Evolutionary conservation across 768 basidiomycete genomes (phyloP).

Genomic region (Mycena epipterygia): DNA sequence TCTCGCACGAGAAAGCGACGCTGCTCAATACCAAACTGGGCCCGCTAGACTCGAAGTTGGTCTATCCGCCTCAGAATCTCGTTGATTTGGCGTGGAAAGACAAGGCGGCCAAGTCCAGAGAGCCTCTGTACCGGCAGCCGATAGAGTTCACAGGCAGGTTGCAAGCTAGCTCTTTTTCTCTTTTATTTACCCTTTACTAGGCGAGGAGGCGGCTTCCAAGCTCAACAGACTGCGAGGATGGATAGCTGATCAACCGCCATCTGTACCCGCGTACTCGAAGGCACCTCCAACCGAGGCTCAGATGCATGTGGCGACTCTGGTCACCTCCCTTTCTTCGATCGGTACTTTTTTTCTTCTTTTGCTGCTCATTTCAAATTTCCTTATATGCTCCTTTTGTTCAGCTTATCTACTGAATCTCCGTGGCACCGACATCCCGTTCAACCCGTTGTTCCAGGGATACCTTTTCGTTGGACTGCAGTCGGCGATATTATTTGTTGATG

Average conservation of each 20-base stretch:
- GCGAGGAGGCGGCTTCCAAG: conserved; percentile 77
- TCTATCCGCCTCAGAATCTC: conserved; percentile 87
- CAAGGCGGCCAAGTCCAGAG: conserved; percentile 77
- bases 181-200: conserved; percentile 41
- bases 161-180: neutral
- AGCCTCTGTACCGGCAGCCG: conserved; percentile 75
- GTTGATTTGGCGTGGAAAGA: conserved; percentile 87
- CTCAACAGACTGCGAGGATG: conserved; percentile 78
- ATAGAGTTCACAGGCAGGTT: conserved; percentile 75
- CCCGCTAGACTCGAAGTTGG: conserved; percentile 71
- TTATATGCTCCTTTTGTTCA: conserved; percentile 43
- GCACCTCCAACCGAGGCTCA: conserved; percentile 70
- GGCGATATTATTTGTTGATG: conserved; percentile 85
- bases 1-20: conserved; percentile 79
- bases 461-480: conserved; percentile 75
- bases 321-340: conserved; percentile 78
- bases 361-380: no score
- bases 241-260: conserved; percentile 72
- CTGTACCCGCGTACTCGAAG: conserved; percentile 74
- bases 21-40: conserved; percentile 70
- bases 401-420: conserved; percentile 93
- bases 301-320: conserved; percentile 75
- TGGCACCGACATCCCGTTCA: conserved; percentile 91
- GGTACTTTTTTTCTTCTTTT: conserved; percentile 57
- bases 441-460: conserved; percentile 93